Evolutionary conservation across 2,329 filamentous ascomycete genomes (phyloP).

Genomic region (Dothideomycetes sp.): DNA sequence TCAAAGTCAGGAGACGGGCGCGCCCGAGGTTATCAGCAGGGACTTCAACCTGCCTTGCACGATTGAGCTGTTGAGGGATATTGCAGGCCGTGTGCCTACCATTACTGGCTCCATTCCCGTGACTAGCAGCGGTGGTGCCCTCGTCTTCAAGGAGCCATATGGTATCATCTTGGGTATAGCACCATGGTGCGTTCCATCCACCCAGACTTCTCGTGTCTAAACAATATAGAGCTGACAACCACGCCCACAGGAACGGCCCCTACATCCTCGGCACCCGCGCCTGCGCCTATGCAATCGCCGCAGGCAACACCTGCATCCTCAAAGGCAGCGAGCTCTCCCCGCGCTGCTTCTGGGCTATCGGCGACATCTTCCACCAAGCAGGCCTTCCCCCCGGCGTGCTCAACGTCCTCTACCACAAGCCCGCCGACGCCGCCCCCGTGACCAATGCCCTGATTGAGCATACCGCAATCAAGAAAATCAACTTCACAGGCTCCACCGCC

Average conservation of each 20-base stretch:
- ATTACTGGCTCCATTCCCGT: slow-evolving; percentile 16
- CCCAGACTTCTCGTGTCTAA: too few species aligned
- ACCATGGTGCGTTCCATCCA: slow-evolving; percentile 43
- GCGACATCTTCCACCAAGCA: slow-evolving; percentile 26
- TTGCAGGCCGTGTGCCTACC: slow-evolving; percentile 18
- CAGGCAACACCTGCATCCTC: slow-evolving; percentile 34
- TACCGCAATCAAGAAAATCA: slow-evolving; percentile 19
- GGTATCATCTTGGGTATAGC: slow-evolving; percentile 49
- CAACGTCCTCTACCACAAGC: slow-evolving; percentile 43
- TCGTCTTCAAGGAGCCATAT: slow-evolving; percentile 47
- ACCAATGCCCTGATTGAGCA: slow-evolving; percentile 27
- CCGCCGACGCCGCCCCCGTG: slow-evolving; percentile 47
- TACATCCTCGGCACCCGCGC: slow-evolving; percentile 27
- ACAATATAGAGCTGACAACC: too few species aligned
- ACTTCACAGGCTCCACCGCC: slow-evolving; percentile 21
- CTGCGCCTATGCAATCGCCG: slow-evolving; percentile 35
- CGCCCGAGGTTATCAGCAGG: slow-evolving; percentile 25
- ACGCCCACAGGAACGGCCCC: slow-evolving; percentile 19
- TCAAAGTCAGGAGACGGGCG: slow-evolving; percentile 47
- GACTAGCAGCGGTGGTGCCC: slow-evolving; percentile 19
- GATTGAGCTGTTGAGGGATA: slow-evolving; percentile 16
- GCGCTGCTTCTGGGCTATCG: slow-evolving; percentile 25
- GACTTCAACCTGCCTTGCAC: slow-evolving; percentile 17
- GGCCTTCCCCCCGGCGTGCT: slow-evolving; percentile 36
- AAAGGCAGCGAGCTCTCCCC: slow-evolving; percentile 37